phyloP scores from a whole-genome alignment of 176 grass and related monocot species.

The Rhynchospora tenuis region DNA sequence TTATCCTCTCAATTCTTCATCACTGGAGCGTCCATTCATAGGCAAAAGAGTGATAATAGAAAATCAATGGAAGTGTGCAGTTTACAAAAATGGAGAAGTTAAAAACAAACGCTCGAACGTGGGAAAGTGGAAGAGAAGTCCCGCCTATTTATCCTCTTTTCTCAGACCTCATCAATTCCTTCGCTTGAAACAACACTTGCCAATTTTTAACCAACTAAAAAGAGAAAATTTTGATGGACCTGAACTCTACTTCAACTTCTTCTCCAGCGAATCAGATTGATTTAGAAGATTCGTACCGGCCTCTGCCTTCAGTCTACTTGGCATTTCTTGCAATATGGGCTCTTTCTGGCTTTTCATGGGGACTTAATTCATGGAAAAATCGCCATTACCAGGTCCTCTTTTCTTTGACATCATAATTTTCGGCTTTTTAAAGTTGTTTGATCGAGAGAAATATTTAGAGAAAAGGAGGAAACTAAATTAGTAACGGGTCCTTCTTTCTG shows the following conservation, averaged over 20 bases:
- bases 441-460: neutral
- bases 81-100: neutral
- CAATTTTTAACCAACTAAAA: neutral
- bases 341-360: slow-evolving; percentile 74
- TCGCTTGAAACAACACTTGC: neutral
- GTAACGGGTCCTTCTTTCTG: neutral
- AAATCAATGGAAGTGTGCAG: neutral
- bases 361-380: slow-evolving; percentile 70
- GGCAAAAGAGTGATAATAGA: neutral
- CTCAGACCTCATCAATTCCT: slow-evolving; percentile 10
- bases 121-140: slow-evolving; percentile 13
- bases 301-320: slow-evolving; percentile 76
- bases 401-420: neutral
- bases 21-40: neutral
- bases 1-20: slow-evolving; percentile 28
- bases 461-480: too few species aligned
- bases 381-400: slow-evolving; percentile 64
- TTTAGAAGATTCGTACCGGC: slow-evolving; percentile 66
- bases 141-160: slow-evolving; percentile 39
- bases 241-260: slow-evolving; percentile 5
- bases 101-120: neutral
- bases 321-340: slow-evolving; percentile 80
- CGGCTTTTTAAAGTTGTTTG: neutral
- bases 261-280: slow-evolving; percentile 25
- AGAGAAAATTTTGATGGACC: neutral